Base-by-base conservation (phyloP, 805 yeast species). In the Saccharomycopsis malanga region DNA sequence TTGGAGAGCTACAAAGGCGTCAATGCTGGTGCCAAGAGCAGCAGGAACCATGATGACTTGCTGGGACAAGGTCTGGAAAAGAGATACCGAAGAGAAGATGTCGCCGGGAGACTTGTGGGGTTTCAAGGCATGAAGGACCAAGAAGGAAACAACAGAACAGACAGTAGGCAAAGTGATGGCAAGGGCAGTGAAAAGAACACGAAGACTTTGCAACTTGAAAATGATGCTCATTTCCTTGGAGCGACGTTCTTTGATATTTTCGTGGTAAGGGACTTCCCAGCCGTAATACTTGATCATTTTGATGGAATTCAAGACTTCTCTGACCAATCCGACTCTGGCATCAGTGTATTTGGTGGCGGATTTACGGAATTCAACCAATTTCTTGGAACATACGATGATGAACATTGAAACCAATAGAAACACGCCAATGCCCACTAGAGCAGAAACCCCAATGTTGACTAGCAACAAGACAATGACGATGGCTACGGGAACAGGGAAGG, bases 211-310 rank as follows among this genome's bases (percentile, higher is more conserved):
- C 69, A 84, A 73, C 41, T 62, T 66, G 56, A 76, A 70, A 54
- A 86, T 69, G 44, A 70, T 65, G 6, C 56, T 53, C 74, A 82
- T 77, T 63, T 87, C 95, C 22, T 67, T 61, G 0, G 56, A 55
- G 58, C 96, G 73, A 32, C 76, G 66, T 3, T 69, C 68, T 4
- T 75, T 56, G 37, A 86, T 73, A 39, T 73, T 61, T 10, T 70
- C 61, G 45, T 70, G 68, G 61, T 85, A 87, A 1, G 95, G 86
- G 23, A 70, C 71, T 64, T 87, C 95, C 95, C 95, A 87, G 1
- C 91, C 82, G 60, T 87, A 87, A 61, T 73, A 84, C 66, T 87
- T 87, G 64, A 87, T 83, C 61, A 82, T 73, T 56, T 77, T 81
- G 65, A 81, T 72, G 57, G 77, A 74, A 53, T 70, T 72, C 52